phyloP scores from a whole-genome alignment of 2,329 filamentous ascomycete genomes.

The Gaeumannomyces sp. region DNA sequence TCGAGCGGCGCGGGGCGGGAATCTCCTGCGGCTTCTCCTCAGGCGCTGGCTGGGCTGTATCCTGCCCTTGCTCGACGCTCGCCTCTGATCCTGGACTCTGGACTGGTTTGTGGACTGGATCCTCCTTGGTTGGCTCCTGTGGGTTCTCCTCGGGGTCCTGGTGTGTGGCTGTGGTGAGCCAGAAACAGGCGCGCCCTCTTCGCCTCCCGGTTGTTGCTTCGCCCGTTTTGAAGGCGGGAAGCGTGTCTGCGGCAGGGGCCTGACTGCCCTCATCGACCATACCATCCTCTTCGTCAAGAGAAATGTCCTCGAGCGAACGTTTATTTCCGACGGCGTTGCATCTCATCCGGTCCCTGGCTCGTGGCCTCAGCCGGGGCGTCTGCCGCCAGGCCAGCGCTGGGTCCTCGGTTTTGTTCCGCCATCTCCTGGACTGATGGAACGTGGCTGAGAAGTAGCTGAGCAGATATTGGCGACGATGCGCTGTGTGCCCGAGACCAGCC shows the following conservation, averaged over 20 bases:
- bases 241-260: too few species aligned
- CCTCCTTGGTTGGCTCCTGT: neutral
- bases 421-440: neutral
- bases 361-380: neutral
- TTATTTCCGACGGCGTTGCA: neutral
- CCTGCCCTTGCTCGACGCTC: neutral
- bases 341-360: neutral
- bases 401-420: neutral
- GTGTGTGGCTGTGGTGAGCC: neutral
- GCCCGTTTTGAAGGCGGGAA: neutral
- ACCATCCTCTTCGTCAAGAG: neutral
- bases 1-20: constrained; percentile 11
- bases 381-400: neutral
- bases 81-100: neutral
- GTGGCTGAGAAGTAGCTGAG: neutral
- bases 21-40: neutral
- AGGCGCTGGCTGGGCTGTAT: neutral
- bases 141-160: neutral
- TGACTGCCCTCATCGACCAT: neutral
- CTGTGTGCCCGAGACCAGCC: too few species aligned
- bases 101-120: neutral
- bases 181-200: neutral
- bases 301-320: neutral
- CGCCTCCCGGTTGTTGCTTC: neutral
- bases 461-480: neutral